Base-by-base conservation (phyloP, 495 filamentous ascomycete species). In the Penicillium odoratum region DNA sequence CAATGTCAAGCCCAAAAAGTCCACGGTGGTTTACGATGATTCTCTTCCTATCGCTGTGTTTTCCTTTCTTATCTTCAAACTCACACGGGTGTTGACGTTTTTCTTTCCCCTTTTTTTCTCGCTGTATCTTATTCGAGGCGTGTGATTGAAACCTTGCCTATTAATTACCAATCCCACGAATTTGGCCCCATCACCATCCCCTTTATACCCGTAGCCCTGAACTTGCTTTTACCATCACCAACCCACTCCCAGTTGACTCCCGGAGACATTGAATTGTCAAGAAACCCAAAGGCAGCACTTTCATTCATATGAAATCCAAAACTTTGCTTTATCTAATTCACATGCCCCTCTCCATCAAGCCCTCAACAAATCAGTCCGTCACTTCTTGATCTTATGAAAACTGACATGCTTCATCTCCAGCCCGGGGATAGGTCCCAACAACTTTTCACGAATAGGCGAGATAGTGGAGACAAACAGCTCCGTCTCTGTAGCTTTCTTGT, bases 51-150 rank as follows among this genome's bases (percentile, higher is more conserved):
- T 53, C 51, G 31, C 30, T 36, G 7, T 36, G 9, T 29, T 53
- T 30, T 43, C 44, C 21, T 45, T 50, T 56, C 56, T 56, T 34
- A 56, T 66, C 21, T 15, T 47, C 44, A 33, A 48, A 48, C 46
- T 66, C 52, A 58, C 51, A 61, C 56, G 34, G 50, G 55, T 59
- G 55, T 60, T 63, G 59, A 48, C 57, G 55, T 66, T 69, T 64
- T 58, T 58, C 42, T 34, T 13, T 11, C 59, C 59, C 61, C 53
- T 67, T 56, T 54, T 51, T 58, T 70, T 71, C 65, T 65, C 53
- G 70, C 56, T 79, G 76, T 79, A 79, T 61, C 71, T 73, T 78
- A 74, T 68, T 69, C 52, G 69, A 72, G 71, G 73, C 68, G 67
- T 57, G 55, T 68, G 60, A 63, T 62, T 47, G 61, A 59, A 59